Evolutionary conservation across 441 rosid species (phyloP).

Genomic region (Pelargonium myrrhifolium): DNA sequence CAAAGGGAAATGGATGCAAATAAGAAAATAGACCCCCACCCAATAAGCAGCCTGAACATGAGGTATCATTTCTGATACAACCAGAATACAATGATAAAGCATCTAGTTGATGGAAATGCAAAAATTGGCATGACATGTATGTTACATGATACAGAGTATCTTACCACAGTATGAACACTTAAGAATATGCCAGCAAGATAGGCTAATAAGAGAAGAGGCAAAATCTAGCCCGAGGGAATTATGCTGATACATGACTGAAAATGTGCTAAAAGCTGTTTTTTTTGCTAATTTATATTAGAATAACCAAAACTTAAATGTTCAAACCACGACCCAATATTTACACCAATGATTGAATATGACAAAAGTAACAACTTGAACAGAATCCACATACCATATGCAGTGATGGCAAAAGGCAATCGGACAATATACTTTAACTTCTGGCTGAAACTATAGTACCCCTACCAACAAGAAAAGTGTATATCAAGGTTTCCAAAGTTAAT

Average conservation of each 20-base stretch:
- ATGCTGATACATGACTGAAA: background rate
- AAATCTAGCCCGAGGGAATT: background rate
- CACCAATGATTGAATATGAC: conserved; percentile 7
- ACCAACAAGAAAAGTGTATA: conserved; percentile 23
- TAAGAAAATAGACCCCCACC: background rate
- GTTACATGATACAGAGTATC: background rate
- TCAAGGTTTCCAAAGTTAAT: conserved; percentile 11
- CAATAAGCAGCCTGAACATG: background rate
- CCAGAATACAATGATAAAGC: background rate
- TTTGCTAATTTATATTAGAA: background rate
- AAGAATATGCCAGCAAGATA: background rate
- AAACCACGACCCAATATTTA: background rate
- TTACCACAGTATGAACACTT: background rate
- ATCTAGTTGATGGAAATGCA: background rate
- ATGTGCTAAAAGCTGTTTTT: background rate
- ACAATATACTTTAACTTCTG: conserved; percentile 94
- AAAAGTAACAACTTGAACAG: conserved; percentile 8
- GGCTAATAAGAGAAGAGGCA: background rate
- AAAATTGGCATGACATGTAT: background rate
- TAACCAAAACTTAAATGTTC: background rate
- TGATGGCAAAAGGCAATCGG: conserved; percentile 79
- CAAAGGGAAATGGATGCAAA: background rate
- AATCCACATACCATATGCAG: conserved; percentile 62
- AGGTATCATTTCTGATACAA: background rate
- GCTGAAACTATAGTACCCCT: conserved; percentile 97